Evolutionary conservation across 345 rosid genomes (phyloP).

Genomic region (Clausena lansium): DNA sequence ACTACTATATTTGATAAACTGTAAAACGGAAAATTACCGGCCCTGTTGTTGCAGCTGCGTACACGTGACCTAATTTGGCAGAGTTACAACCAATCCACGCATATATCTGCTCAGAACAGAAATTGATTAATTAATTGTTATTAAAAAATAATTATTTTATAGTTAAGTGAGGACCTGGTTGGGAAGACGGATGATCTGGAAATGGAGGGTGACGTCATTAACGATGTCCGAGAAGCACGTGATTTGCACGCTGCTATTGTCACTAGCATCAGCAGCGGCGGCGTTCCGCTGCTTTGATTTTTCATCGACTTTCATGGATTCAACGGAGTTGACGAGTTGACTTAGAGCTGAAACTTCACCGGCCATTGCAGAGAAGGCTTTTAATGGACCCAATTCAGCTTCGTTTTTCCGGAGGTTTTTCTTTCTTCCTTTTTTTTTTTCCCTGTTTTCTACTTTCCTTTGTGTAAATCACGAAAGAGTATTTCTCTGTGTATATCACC

Average conservation of each 20-base stretch:
- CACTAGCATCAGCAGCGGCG: background rate
- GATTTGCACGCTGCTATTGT: conserved; percentile 36
- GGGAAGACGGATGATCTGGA: conserved; percentile 70
- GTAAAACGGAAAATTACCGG: conserved; percentile 35
- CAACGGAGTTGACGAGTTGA: conserved; percentile 24
- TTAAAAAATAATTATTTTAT: no score
- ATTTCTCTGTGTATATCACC: background rate
- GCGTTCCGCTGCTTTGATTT: background rate
- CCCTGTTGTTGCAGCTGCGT: conserved; percentile 84
- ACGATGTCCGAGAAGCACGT: conserved; percentile 62
- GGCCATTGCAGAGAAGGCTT: background rate
- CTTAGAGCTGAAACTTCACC: background rate
- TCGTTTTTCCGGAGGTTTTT: background rate
- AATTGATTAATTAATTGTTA: no score
- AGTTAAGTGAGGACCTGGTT: conserved; percentile 45
- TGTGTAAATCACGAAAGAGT: background rate
- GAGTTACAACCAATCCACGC: conserved; percentile 86
- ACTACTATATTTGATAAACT: no score
- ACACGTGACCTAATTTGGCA: conserved; percentile 61
- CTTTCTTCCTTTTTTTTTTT: background rate
- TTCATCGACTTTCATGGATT: conserved; percentile 20
- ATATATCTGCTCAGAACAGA: conserved; percentile 43
- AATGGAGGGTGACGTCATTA: conserved; percentile 64
- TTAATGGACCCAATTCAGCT: background rate
- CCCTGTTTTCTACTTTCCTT: background rate